Base-by-base conservation (phyloP, 106 monocot species). In the Dioscorea dumetorum region DNA sequence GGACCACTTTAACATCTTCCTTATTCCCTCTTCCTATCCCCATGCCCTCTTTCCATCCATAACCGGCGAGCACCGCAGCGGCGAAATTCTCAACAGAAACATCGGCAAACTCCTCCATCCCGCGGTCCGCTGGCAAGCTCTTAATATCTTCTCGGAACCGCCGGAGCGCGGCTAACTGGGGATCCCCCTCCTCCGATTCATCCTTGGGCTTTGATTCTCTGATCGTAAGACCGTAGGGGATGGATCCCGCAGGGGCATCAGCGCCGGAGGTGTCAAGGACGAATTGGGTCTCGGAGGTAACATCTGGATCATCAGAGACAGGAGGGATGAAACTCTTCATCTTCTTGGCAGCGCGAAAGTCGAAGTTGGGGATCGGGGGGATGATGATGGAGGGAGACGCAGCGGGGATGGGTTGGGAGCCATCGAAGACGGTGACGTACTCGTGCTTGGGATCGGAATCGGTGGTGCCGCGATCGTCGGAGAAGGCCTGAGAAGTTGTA, bases 381-480 rank as follows among this genome's bases (percentile, higher is more conserved):
- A 90, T 93, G 62, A 85, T 72, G 63, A 48, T 41, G 23, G 52
- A 35, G 22, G 67, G 0, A 4, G 76, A 50, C 12, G 67, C 66
- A 18, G 57, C 66, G 51, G 80, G 33, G 32, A 82, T 80, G 67
- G 82, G 66, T 76, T 80, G 50, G 23, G 90, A 77, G n/a, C 90
- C 74, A 74, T 92, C 90, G 81, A 99, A 99, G 9, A 67, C 87
- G 60, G 90, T 93, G 76, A 99, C 85, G 72, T 81, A 93, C 33
- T 87, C 78, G 57, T 79, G 58, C 18, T 22, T 77, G 22, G 67
- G 17, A 14, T 15, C 69, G 61, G n/a, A 72, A 9, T 64, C 63
- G 21, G 49, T 31, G 15, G 66, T 14, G 62, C 60, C 23, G 18
- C 14, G 18, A 48, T 58, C 35, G 33, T 62, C 60, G n/a, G 35